phyloP scores from a whole-genome alignment of 148 eudicot species.

The Limonium bicolor region DNA sequence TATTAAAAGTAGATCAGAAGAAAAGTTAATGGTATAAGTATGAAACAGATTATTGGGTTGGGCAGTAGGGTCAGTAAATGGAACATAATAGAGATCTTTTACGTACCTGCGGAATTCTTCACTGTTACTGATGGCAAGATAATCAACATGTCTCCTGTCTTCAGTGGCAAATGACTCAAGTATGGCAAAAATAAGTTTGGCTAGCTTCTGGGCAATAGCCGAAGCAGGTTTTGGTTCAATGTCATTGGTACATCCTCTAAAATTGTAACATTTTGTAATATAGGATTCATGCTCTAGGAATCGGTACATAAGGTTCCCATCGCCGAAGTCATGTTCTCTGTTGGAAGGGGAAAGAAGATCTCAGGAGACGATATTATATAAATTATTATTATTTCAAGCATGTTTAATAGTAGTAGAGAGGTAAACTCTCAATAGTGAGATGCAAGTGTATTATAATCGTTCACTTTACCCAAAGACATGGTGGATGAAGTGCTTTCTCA shows the following conservation, averaged over 20 bases:
- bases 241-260: conserved; percentile 56
- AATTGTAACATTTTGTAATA: conserved; percentile 68
- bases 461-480: conserved; percentile 69
- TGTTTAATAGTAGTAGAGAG: too few species aligned
- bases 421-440: background rate
- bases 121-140: conserved; percentile 67
- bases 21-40: too few species aligned
- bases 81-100: background rate
- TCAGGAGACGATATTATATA: background rate
- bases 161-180: conserved; percentile 87
- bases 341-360: background rate
- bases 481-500: conserved; percentile 69
- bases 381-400: too few species aligned
- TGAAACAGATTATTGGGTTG: too few species aligned
- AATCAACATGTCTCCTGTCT: conserved; percentile 49
- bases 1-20: background rate
- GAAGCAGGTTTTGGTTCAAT: conserved; percentile 47
- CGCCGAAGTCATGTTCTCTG: conserved; percentile 68
- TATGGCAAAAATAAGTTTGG: conserved; percentile 72
- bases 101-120: conserved; percentile 96
- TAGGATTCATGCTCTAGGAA: conserved; percentile 85
- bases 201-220: conserved; percentile 30
- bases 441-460: too few species aligned
- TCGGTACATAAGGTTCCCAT: conserved; percentile 56
- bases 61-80: too few species aligned